Evolutionary conservation across 2,329 filamentous ascomycete species (phyloP).

Genomic region (Madurella mycetomatis): DNA sequence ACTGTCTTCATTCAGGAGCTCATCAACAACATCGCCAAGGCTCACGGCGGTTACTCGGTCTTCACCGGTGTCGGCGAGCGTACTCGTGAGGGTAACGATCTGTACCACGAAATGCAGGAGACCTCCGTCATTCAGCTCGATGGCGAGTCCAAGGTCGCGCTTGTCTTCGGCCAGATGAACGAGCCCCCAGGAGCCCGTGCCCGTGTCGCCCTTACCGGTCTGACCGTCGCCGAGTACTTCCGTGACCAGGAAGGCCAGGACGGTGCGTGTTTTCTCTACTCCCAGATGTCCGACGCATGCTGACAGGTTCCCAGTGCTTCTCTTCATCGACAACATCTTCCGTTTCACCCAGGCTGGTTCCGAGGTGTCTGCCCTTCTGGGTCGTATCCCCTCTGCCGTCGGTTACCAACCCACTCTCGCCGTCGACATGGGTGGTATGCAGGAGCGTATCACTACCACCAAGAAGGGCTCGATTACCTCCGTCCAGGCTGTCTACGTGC

Average conservation of each 20-base stretch:
- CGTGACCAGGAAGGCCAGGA: constrained; percentile 74
- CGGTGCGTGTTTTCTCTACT: constrained; percentile 46
- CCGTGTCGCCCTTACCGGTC: constrained; percentile 95
- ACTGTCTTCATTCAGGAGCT: constrained; percentile 99
- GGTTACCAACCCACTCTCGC: constrained; percentile 99
- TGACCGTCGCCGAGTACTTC: constrained; percentile 65
- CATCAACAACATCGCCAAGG: constrained; percentile 99
- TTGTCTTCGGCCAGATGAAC: constrained; percentile 99
- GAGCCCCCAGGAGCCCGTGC: constrained; percentile 99
- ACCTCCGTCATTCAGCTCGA: constrained; percentile 99
- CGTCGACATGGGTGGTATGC: constrained; percentile 98
- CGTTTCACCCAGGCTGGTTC: constrained; percentile 98
- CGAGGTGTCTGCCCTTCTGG: constrained; percentile 97
- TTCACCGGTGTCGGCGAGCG: constrained; percentile 99
- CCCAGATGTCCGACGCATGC: constrained; percentile 7
- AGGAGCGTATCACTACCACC: constrained; percentile 99
- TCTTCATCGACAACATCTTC: constrained; percentile 99
- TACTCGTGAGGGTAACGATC: constrained; percentile 99
- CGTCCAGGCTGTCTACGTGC: constrained; percentile 99
- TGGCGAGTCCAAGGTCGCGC: constrained; percentile 97
- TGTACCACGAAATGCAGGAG: constrained; percentile 99
- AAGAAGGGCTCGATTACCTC: constrained; percentile 99
- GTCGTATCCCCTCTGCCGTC: constrained; percentile 99
- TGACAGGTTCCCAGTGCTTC: constrained; percentile 61
- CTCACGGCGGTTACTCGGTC: constrained; percentile 99